Percentiles rank a stretch among this genome's conserved stretches.
Conservation (phyloP, 768 basidiomycete species). For the Pholiota microspora region DNA sequence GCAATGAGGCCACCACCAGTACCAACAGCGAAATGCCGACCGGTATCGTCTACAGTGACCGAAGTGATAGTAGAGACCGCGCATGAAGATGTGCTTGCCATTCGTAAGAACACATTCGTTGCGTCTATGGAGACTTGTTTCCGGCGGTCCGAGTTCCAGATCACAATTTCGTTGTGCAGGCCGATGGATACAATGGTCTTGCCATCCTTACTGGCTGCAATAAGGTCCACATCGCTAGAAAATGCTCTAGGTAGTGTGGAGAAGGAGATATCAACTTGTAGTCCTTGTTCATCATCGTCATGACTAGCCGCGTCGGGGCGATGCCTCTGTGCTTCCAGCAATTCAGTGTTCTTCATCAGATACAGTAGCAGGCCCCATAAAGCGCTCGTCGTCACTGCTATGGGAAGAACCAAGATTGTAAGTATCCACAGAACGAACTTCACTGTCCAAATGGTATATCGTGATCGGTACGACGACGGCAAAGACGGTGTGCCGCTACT, state of each 20-base stretch:
- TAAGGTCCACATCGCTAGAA: constrained; percentile 77
- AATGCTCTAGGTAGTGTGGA: constrained; percentile 79
- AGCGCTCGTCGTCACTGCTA: constrained; percentile 67
- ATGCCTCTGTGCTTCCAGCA: constrained; percentile 82
- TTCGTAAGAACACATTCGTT: constrained; percentile 47
- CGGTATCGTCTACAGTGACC: constrained; percentile 60
- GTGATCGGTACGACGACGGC: constrained; percentile 29
- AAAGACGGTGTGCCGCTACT: constrained; percentile 17
- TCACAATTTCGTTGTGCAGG: constrained; percentile 70
- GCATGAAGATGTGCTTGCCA: constrained; percentile 48
- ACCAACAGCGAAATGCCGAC: constrained; percentile 67
- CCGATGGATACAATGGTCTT: constrained; percentile 67
- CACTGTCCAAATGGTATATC: constrained; percentile 46
- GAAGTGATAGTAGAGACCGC: constrained; percentile 52
- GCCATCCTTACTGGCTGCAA: constrained; percentile 72
- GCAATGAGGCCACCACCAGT: constrained; percentile 65
- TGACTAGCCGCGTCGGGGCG: constrained; percentile 36
- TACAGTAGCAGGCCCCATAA: constrained; percentile 82
- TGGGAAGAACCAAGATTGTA: constrained; percentile 85
- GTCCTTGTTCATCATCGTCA: constrained; percentile 23
- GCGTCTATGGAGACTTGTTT: constrained; percentile 48
- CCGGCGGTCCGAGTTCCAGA: constrained; percentile 56
- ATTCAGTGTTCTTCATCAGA: constrained; percentile 87
- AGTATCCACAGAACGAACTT: constrained; percentile 69
- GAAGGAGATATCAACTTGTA: constrained; percentile 52